Base-by-base conservation (phyloP, 1,284 basidiomycete species). In the Gymnopus androsaceus region DNA sequence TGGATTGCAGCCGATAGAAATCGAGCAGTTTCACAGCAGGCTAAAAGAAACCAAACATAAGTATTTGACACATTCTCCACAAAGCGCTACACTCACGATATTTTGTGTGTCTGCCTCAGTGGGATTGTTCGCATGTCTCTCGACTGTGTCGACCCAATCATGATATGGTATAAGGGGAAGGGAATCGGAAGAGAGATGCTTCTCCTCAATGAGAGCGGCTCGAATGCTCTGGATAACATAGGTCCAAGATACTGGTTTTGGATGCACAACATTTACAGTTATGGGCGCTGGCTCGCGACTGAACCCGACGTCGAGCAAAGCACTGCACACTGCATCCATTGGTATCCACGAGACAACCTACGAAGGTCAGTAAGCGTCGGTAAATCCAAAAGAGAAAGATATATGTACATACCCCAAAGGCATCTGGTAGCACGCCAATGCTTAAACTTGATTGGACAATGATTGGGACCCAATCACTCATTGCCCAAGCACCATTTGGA, bases 301-400 rank as follows among this genome's bases (percentile, higher is more conserved):
- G 17, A 71, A 66, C 0, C 62, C 60, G n/a, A 68, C 53, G 23
- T 66, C 63, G 7, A 66, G 45, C 34, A 67, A 64, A 27, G 62
- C 63, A 17, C 55, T 51, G 1, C 62, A 62, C 8, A 72, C 65
- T 1, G 58, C 65, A 19, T 66, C 56, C n/a, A 61, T 58, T n/a
- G 64, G 70, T 11, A 73, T 57, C 67, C 66, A 72, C 4, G 67
- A 65, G 0, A 59, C 41, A 21, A 64, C 60, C 62, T 72, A 31
- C 28, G 27, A 28, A 38, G 15, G 1, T 4, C 5, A 6, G 27
- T 37, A 14, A 48, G 53, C 12, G 5, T 11, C 1, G 14, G 11
- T 40, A 41, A 5, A 41, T 34, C 15, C 11, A 8, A 19, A n/a
- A 5, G 17, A 36, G 14, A 12, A 40, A 46, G 40, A 3, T 9